Conservation (phyloP, 2,329 filamentous ascomycete species). For the Metarhizium humberi region DNA sequence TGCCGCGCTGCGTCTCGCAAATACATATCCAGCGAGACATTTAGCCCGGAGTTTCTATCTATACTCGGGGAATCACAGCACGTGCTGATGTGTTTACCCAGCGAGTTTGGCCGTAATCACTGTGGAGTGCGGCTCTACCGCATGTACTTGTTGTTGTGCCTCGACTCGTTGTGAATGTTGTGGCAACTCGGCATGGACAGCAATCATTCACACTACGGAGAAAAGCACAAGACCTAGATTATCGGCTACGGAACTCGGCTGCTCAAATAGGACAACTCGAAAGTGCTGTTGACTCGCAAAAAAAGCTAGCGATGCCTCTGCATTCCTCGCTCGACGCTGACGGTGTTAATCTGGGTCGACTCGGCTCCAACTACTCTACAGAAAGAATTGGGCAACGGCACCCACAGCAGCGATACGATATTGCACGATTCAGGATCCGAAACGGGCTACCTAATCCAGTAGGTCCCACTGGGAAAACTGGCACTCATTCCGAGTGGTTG, state of each 20-base stretch:
- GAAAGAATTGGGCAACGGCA: background rate
- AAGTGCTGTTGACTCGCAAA: background rate
- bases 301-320: too few species aligned
- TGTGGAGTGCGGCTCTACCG: background rate
- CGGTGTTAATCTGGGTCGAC: background rate
- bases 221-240: too few species aligned
- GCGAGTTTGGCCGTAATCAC: background rate
- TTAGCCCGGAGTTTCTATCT: background rate
- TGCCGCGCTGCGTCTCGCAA: too few species aligned
- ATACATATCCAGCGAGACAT: background rate
- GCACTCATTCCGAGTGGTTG: background rate
- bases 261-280: background rate
- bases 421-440: background rate
- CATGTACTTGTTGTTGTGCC: too few species aligned
- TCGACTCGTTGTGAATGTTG: too few species aligned
- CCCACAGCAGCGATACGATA: background rate
- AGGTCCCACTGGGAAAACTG: background rate
- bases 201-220: too few species aligned
- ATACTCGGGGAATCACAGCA: background rate
- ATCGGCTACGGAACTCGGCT: too few species aligned
- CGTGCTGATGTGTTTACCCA: background rate
- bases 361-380: background rate
- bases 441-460: background rate
- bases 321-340: too few species aligned
- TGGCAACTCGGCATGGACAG: too few species aligned